A percentile compares a stretch with the other conserved stretches of the same genome.
phyloP scores from a whole-genome alignment of 176 grass and related monocot species.

The Guadua angustifolia region DNA sequence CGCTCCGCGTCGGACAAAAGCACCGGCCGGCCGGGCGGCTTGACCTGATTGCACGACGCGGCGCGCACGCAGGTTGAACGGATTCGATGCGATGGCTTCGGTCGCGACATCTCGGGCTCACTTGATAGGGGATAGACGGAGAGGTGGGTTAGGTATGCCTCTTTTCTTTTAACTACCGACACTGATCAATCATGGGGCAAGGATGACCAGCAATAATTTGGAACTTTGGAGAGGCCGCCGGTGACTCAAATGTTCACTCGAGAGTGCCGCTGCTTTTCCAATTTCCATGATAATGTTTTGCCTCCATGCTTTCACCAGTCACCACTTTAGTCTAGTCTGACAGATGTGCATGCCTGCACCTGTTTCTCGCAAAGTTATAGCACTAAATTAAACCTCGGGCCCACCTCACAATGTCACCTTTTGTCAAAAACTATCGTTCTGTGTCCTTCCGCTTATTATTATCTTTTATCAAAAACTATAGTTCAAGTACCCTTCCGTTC shows the following conservation, averaged over 20 bases:
- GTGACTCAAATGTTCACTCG: slow-evolving; percentile 2
- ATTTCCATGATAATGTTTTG: slow-evolving; percentile 21
- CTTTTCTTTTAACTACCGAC: neutral
- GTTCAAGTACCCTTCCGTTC: too few relatives aligned
- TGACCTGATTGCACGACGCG: neutral
- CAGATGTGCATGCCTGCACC: neutral
- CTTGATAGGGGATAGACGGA: neutral
- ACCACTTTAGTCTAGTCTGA: neutral
- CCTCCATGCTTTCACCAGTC: neutral
- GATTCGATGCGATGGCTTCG: neutral
- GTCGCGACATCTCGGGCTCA: neutral
- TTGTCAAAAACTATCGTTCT: too few relatives aligned
- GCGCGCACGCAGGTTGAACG: too few relatives aligned
- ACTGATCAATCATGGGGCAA: neutral
- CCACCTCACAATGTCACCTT: neutral
- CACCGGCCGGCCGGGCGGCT: neutral
- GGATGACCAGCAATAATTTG: slow-evolving; percentile 14
- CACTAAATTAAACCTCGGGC: neutral
- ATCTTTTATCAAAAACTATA: too few relatives aligned
- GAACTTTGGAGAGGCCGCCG: neutral
- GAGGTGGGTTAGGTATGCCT: neutral
- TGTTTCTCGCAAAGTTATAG: neutral
- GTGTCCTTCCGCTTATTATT: too few relatives aligned
- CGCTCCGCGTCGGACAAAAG: neutral
- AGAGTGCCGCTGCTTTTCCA: neutral